phyloP scores from a whole-genome alignment of 805 yeast genomes.

The Hemisphaericaspora nanyangensis region DNA sequence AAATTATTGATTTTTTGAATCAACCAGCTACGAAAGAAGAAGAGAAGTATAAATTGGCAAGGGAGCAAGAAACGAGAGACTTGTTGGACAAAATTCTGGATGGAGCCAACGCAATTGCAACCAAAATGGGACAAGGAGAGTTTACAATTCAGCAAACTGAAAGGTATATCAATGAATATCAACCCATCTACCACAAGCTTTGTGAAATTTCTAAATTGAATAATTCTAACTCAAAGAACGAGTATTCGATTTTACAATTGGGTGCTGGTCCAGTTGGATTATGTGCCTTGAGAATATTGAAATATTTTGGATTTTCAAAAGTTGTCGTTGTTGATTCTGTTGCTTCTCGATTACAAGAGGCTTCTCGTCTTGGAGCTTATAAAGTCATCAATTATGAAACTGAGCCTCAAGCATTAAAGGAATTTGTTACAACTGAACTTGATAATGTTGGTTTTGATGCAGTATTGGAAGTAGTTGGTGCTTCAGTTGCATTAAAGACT shows the following conservation, averaged over 20 bases:
- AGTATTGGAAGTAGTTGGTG: conserved; percentile 59
- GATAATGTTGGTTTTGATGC: conserved; percentile 55
- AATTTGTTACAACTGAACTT: conserved; percentile 32
- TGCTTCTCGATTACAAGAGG: conserved; percentile 43
- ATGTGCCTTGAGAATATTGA: conserved; percentile 46
- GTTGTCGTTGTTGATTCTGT: conserved; percentile 49
- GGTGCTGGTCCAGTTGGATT: conserved; percentile 64
- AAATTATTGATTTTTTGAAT: conserved; percentile 40
- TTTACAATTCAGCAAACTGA: background rate
- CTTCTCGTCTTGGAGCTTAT: conserved; percentile 46
- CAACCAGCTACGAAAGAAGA: conserved; percentile 19
- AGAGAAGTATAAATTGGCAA: conserved; percentile 4
- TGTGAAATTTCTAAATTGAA: too few species aligned
- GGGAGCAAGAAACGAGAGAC: conserved; percentile 6
- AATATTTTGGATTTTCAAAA: conserved; percentile 39
- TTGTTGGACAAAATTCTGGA: too few species aligned
- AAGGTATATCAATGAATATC: background rate
- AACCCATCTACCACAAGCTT: too few species aligned
- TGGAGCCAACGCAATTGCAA: too few species aligned
- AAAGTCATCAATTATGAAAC: conserved; percentile 41
- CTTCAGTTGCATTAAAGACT: conserved; percentile 44
- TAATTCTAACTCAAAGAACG: too few species aligned
- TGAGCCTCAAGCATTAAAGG: conserved; percentile 24
- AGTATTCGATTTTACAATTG: conserved; percentile 44
- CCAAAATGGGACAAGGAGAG: too few species aligned